Evolutionary conservation across 139 green algal species (phyloP).

Genomic region (Bryopsis sp.): DNA sequence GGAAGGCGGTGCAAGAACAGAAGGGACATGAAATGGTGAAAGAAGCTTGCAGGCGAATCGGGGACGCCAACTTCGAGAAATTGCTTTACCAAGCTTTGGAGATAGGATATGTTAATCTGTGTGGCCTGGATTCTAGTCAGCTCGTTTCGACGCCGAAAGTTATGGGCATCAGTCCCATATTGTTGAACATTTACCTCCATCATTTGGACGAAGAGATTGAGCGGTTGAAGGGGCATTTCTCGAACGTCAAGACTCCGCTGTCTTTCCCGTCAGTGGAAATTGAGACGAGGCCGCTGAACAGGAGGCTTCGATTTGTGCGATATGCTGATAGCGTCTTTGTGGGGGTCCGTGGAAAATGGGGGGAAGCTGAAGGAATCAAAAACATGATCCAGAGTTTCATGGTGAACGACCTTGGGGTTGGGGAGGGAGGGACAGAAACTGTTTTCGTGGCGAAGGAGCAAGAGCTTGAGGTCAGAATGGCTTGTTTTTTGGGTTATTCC

Average conservation of each 20-base stretch:
- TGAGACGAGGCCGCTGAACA: neutral
- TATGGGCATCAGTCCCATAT: neutral
- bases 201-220: neutral
- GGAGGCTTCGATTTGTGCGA: neutral
- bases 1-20: neutral
- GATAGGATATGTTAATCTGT: neutral
- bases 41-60: neutral
- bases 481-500: neutral
- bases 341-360: neutral
- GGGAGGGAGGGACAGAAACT: neutral
- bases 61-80: neutral
- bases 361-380: neutral
- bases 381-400: no score
- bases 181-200: neutral
- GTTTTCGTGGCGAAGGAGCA: neutral
- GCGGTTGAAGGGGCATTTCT: neutral
- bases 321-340: neutral
- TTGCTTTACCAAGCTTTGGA: constrained; percentile 1
- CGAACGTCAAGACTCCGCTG: neutral
- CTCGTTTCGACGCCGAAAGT: neutral
- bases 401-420: no score
- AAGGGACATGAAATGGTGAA: constrained; percentile 4
- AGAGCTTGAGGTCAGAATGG: neutral
- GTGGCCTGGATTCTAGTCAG: neutral
- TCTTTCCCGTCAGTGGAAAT: neutral